Evolutionary conservation across 179 eudicot species (phyloP), one percentile per base, ranked within the genome.

Genomic region (Beta corolliflora): DNA sequence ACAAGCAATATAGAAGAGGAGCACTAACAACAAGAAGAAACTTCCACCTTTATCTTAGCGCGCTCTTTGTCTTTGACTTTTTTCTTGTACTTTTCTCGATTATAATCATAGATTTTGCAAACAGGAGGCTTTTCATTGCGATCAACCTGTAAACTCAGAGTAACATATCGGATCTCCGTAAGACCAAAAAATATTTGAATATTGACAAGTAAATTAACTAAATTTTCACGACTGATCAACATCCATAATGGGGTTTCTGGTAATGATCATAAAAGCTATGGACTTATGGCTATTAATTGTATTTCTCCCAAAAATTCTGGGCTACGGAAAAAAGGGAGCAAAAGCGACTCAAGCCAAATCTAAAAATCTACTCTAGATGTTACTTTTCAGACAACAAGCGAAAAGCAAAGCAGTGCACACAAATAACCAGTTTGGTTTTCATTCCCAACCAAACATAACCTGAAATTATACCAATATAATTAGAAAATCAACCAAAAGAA

Each of bases 41-140:
- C 73, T 56, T 72, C 59, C 82, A 93, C 97, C 97, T 93, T 94
- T 79, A 76, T 83, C 87, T 92, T 94, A 64, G 84, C 81, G 67
- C 84, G 88, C n/a, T 91, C 93, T 81, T 91, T 94, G 14, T 80
- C 87, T 87, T 81, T 89, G 44, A 86, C 21, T 81, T 92, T 79
- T 79, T 85, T 76, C 50, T 77, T 74, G 80, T 92, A 90, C 90
- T 73, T 87, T 70, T 92, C 97, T 84, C 67, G 88, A 50, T 88
- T 69, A 88, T 90, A 93, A 87, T 95, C 91, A 87, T 85, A 79
- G 77, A 95, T 61, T 85, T 86, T 93, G 92, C 97, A 93, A 68
- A 93, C 97, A 86, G 94, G 92, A 46, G 94, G 98, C 41, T 86
- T 89, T 56, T 89, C 90, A 52, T 61, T 64, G 76, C 83, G 79